These are phyloP conservation scores for Seminavis robusta DNA, from an alignment of 108 stramenopile species.

Conservation along the genomic window DNA sequence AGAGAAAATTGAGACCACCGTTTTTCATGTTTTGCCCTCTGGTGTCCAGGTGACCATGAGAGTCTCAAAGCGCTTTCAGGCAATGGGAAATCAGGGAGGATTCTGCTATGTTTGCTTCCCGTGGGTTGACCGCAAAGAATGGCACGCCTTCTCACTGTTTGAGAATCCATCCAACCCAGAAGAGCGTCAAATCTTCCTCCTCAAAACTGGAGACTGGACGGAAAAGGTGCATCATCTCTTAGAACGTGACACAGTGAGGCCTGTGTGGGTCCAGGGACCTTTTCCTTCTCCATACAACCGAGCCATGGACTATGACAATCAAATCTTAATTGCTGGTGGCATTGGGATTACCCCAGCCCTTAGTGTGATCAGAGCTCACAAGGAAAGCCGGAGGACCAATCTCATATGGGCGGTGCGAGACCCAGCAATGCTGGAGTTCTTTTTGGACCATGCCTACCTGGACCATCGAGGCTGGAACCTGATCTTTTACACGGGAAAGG, in stretches of 20 bases:
- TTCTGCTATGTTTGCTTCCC: slow-evolving; percentile 45
- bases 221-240: slow-evolving; percentile 25
- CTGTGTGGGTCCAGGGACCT: slow-evolving; percentile 45
- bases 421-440: slow-evolving; percentile 39
- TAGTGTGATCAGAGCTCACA: slow-evolving; percentile 33
- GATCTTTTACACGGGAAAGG: slow-evolving; percentile 59
- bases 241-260: slow-evolving; percentile 32
- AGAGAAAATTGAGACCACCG: slow-evolving; percentile 46
- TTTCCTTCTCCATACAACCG: slow-evolving; percentile 45
- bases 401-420: slow-evolving; percentile 49
- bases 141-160: slow-evolving; percentile 52
- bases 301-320: slow-evolving; percentile 38
- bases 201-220: slow-evolving; percentile 49
- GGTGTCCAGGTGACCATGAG: slow-evolving; percentile 38
- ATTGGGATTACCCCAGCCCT: slow-evolving; percentile 53
- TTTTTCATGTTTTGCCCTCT: slow-evolving; percentile 22
- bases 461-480: slow-evolving; percentile 40
- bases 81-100: slow-evolving; percentile 12
- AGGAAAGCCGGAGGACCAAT: slow-evolving; percentile 35
- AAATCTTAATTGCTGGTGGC: slow-evolving; percentile 39
- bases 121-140: slow-evolving; percentile 37
- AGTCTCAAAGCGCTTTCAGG: slow-evolving; percentile 34
- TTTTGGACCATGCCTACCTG: slow-evolving; percentile 36
- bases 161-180: slow-evolving; percentile 32
- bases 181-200: slow-evolving; percentile 39